Base-by-base conservation (phyloP, 2,329 filamentous ascomycete genomes). In the Nemania abortiva region DNA sequence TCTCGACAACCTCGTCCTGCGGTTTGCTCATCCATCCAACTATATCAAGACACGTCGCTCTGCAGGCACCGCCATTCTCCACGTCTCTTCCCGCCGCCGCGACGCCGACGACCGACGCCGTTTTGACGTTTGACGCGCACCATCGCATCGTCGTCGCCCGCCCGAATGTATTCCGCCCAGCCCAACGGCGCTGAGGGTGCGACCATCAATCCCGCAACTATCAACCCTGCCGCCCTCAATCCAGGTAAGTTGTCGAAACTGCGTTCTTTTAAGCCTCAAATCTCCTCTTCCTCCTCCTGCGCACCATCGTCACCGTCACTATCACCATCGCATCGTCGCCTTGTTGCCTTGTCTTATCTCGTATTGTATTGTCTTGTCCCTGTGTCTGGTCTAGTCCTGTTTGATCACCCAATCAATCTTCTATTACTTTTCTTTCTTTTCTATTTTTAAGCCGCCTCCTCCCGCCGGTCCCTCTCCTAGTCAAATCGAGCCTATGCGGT, bases 121-220 rank as follows among this genome's bases (percentile, higher is more conserved):
- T 68, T 53, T 64, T 52, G 68, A 67, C 73, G 75, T 74, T 73
- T 77, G 75, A 76, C 75, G 76, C 75, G 76, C 77, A 78, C 79
- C 77, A 77, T 82, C 80, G 80, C 74, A 77, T 79, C 79, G 79
- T 79, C 79, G 79, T 81, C 80, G 81, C 78, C 81, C 79, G 81
- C 78, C 78, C 82, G 81, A 81, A 86, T 87, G 85, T 87, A 87
- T 85, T 85, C 88, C 80, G 84, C 87, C 81, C 86, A 88, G 82
- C 87, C 90, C 82, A 91, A 91, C 86, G 89, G 89, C 83, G 91
- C 92, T 88, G 91, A 93, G 81, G 91, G 91, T 85, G 92, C 92
- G 80, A 97, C 94, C 79, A 96, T 97, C 86, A 93, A 97, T 86
- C 94, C 94, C 81, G 93, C 93, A 78, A 92, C 92, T 73, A 87